phyloP scores from a whole-genome alignment of 306 rosid genomes.

The Quercus rubra region DNA sequence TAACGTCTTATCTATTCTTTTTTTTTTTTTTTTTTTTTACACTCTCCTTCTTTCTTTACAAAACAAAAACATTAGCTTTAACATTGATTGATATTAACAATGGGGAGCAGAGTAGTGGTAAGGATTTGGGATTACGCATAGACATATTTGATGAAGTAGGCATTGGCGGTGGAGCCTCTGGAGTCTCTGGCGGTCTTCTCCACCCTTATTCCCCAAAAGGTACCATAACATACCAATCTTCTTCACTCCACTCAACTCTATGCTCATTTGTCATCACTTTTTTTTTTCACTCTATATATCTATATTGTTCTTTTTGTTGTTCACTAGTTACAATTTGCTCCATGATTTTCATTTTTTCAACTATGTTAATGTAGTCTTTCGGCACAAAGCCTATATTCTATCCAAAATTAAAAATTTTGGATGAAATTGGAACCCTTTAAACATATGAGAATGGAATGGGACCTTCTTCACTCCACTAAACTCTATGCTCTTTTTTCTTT shows the following conservation, averaged over 20 bases:
- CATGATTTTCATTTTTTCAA: conserved; percentile 4
- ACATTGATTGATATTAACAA: neutral
- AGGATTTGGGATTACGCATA: conserved; percentile 50
- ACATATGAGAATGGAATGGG: too few species aligned
- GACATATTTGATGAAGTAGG: conserved; percentile 84
- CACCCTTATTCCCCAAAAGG: conserved; percentile 98
- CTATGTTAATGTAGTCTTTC: too few species aligned
- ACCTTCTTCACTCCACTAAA: conserved; percentile 2
- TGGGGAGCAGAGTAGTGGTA: conserved; percentile 60
- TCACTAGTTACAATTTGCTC: neutral
- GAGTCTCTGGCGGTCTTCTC: conserved; percentile 85
- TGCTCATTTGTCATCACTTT: conserved; percentile 2
- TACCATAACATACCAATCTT: neutral
- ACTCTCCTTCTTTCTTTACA: neutral
- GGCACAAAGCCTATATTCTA: too few species aligned
- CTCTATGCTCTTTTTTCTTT: neutral
- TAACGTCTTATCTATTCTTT: neutral
- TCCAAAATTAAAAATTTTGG: too few species aligned
- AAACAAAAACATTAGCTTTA: neutral
- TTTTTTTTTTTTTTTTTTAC: neutral
- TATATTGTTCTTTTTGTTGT: too few species aligned
- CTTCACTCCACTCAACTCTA: too few species aligned
- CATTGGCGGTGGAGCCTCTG: conserved; percentile 92
- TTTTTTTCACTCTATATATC: neutral
- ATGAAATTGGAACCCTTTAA: too few species aligned